Conservation (phyloP, 257 asterid species). For the Prunella vulgaris region DNA sequence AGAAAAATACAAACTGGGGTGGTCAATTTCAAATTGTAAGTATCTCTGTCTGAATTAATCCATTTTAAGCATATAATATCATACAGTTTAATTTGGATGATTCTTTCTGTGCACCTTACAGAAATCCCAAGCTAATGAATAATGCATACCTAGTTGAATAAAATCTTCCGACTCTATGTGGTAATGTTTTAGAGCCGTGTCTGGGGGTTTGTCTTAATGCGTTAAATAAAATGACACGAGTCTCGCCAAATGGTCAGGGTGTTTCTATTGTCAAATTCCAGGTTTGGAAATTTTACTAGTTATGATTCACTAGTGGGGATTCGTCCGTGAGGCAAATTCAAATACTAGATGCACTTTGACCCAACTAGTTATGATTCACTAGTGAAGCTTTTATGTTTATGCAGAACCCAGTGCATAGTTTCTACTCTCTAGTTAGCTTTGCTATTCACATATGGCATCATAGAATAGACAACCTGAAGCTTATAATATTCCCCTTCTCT, state of each 20-base stretch:
- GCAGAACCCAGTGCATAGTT: not conserved
- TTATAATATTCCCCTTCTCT: slow-evolving; percentile 5
- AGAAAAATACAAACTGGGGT: slow-evolving; percentile 67
- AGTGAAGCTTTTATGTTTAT: not conserved
- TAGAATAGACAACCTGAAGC: not conserved
- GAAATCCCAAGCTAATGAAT: slow-evolving; percentile 12
- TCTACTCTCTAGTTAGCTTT: not conserved
- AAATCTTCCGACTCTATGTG: not conserved
- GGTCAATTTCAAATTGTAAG: slow-evolving; percentile 82
- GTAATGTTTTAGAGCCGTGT: not conserved
- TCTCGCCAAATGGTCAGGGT: not conserved
- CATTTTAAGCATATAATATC: slow-evolving; percentile 14
- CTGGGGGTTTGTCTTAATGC: not conserved
- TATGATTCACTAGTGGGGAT: no score
- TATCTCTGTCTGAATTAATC: slow-evolving; percentile 21
- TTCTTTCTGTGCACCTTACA: slow-evolving; percentile 13
- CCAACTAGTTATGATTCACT: not conserved
- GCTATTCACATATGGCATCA: no score
- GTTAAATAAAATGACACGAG: not conserved
- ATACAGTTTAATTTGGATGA: no score
- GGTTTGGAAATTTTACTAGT: no score
- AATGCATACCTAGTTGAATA: not conserved
- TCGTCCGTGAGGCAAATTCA: not conserved
- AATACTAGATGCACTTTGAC: not conserved
- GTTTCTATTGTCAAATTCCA: no score